These are phyloP conservation scores for Myochromella boudieri DNA, from an alignment of 768 basidiomycete species.

Conservation along the genomic window DNA sequence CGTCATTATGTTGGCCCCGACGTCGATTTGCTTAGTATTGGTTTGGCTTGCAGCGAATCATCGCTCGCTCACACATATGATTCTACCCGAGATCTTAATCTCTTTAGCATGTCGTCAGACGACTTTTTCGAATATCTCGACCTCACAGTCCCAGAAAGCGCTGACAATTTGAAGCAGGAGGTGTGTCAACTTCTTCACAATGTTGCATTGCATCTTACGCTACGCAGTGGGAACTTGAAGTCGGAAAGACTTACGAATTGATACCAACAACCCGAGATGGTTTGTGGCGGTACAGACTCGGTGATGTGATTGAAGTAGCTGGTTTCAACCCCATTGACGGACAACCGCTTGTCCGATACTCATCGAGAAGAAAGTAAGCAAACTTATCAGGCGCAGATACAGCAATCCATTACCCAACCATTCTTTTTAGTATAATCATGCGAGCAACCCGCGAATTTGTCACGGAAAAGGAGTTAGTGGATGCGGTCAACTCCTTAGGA, in stretches of 20 bases:
- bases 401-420: too few relatives aligned
- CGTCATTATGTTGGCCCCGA: slow-evolving; percentile 4
- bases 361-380: slow-evolving; percentile 8
- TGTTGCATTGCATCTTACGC: not conserved
- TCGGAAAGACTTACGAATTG: slow-evolving; percentile 8
- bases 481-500: slow-evolving; percentile 4
- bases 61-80: slow-evolving; percentile 4
- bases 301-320: slow-evolving; percentile 8
- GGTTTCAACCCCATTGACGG: slow-evolving; percentile 9
- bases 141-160: slow-evolving; percentile 1
- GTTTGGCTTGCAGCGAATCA: slow-evolving; percentile 5
- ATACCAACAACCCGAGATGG: slow-evolving; percentile 11
- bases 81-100: slow-evolving; percentile 1
- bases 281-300: slow-evolving; percentile 11
- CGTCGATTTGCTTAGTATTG: slow-evolving; percentile 2
- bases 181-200: not conserved
- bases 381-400: too few relatives aligned
- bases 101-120: slow-evolving; percentile 8
- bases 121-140: slow-evolving; percentile 12
- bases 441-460: slow-evolving; percentile 13
- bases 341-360: slow-evolving; percentile 8
- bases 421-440: slow-evolving; percentile 7
- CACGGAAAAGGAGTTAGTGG: slow-evolving; percentile 10
- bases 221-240: slow-evolving; percentile 7
- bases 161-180: not conserved